These are phyloP conservation scores for Mucor plumbeus DNA, from an alignment of 371 early-diverging fungal genomes.

Conservation along the genomic window DNA sequence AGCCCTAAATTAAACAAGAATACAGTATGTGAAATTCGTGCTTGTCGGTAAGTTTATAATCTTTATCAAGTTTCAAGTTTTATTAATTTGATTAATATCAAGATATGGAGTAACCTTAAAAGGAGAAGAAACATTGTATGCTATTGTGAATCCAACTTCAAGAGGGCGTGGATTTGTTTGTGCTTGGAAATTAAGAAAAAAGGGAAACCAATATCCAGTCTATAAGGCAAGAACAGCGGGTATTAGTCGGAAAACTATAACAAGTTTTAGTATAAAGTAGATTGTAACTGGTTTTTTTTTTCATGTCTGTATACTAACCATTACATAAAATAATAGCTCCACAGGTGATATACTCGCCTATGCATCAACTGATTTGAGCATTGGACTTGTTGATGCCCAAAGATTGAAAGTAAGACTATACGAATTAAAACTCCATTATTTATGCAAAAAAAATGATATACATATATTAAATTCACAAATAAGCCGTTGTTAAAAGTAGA, in stretches of 20 bases:
- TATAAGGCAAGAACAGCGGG: slow-evolving; percentile 33
- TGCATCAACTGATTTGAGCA: slow-evolving; percentile 59
- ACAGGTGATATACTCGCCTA: slow-evolving; percentile 64
- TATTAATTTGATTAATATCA: not conserved
- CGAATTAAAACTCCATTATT: slow-evolving; percentile 17
- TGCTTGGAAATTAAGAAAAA: slow-evolving; percentile 33
- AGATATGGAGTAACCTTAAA: not conserved
- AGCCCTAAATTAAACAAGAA: slow-evolving; percentile 60
- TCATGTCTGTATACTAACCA: not conserved
- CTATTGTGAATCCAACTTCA: slow-evolving; percentile 41
- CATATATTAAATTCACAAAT: not conserved
- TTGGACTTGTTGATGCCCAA: slow-evolving; percentile 62
- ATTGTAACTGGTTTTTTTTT: not conserved
- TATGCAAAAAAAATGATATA: slow-evolving; percentile 10
- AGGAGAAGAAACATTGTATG: slow-evolving; percentile 34
- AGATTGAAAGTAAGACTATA: slow-evolving; percentile 52
- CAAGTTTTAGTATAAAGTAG: slow-evolving; percentile 41
- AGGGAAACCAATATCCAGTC: slow-evolving; percentile 26
- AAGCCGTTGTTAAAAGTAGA: slow-evolving; percentile 14
- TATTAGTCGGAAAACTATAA: slow-evolving; percentile 44
- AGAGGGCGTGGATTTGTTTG: slow-evolving; percentile 42
- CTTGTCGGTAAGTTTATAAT: slow-evolving; percentile 43
- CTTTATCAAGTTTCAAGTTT: not conserved
- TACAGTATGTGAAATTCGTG: slow-evolving; percentile 51
- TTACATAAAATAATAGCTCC: slow-evolving; percentile 32